Evolutionary conservation across 345 rosid species (phyloP).

Genomic region (Hevea brasiliensis): DNA sequence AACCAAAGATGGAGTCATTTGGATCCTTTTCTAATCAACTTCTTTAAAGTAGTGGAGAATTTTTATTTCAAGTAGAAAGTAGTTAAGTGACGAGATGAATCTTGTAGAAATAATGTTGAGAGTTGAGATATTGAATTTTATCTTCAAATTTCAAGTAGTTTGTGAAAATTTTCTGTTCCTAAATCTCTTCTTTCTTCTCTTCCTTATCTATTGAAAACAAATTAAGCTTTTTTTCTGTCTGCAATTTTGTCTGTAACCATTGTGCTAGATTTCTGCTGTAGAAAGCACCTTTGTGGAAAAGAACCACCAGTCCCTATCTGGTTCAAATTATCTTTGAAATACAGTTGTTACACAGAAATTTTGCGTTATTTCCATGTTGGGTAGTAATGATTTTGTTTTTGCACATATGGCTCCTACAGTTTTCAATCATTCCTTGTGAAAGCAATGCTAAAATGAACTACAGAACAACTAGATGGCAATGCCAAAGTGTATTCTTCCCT

Average conservation of each 20-base stretch:
- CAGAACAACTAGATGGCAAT: neutral
- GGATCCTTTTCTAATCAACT: constrained; percentile 35
- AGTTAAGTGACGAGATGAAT: constrained; percentile 6
- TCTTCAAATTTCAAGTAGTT: constrained; percentile 8
- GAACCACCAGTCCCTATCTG: neutral
- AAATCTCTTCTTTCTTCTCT: neutral
- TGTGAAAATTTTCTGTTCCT: constrained; percentile 2
- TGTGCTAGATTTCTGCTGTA: neutral
- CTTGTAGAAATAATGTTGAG: constrained; percentile 20
- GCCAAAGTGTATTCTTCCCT: neutral
- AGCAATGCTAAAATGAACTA: neutral
- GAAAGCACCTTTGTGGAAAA: neutral
- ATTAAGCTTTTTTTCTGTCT: neutral
- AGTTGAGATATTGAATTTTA: constrained; percentile 11
- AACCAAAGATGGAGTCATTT: constrained; percentile 44
- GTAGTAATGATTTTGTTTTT: neutral
- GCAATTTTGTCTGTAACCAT: neutral
- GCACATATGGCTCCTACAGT: neutral
- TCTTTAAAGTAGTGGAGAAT: constrained; percentile 15
- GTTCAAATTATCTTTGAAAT: neutral
- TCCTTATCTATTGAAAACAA: neutral
- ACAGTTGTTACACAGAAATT: neutral
- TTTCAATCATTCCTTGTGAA: neutral
- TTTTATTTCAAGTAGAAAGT: constrained; percentile 9
- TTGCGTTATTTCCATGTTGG: constrained; percentile 4